These are phyloP conservation scores for slime mould (Dictyostelium discoideum) DNA, from an alignment of 78 protist genomes.

Conservation along the genomic window dicty_2.7 NC_007089.4:3014501-3015000, in stretches of 20 bases:
- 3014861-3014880: background rate
- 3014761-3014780: constrained; percentile 91
- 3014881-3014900: background rate
- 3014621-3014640: constrained; percentile 68
- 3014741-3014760: constrained; percentile 86
- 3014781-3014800: constrained; percentile 21
- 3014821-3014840: background rate
- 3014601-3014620: constrained; percentile 74
- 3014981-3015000: constrained; percentile 67
- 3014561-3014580: constrained; percentile 99
- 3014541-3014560: constrained; percentile 97
- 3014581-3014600: constrained; percentile 96
- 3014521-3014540: constrained; percentile 84
- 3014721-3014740: constrained; percentile 53
- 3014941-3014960: constrained; percentile 39
- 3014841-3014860: too few species aligned
- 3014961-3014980: constrained; percentile 36
- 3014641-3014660: constrained; percentile 90
- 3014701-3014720: constrained; percentile 84
- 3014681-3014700: constrained; percentile 97
- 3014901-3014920: constrained; percentile 6
- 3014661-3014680: constrained; percentile 96
- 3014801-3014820: background rate
- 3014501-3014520: too few species aligned
- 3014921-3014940: background rate